Evolutionary conservation across 2,329 filamentous ascomycete genomes (phyloP).

Genomic region (Nigrograna mackinnonii): DNA sequence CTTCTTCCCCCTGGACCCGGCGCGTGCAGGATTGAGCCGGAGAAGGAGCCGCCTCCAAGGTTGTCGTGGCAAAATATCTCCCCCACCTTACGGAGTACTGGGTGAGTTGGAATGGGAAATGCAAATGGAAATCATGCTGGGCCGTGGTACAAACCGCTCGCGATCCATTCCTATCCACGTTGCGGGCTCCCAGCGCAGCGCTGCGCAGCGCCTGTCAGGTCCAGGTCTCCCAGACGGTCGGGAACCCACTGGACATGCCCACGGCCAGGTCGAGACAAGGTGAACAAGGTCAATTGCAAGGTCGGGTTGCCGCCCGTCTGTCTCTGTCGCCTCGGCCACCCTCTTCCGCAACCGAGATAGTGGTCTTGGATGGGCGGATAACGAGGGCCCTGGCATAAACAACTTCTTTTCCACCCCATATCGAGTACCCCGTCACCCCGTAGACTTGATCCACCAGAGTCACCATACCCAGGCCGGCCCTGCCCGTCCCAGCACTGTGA

Average conservation of each 20-base stretch:
- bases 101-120: too few relatives aligned
- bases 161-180: slow-evolving; percentile 15
- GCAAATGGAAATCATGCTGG: neutral
- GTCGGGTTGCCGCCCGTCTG: slow-evolving; percentile 6
- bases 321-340: slow-evolving; percentile 8
- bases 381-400: too few relatives aligned
- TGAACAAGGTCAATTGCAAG: too few relatives aligned
- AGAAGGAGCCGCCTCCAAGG: too few relatives aligned
- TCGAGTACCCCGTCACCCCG: neutral
- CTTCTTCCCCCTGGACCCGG: too few relatives aligned
- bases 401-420: too few relatives aligned
- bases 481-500: neutral
- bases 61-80: too few relatives aligned
- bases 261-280: too few relatives aligned
- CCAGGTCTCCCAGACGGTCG: slow-evolving; percentile 18
- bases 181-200: slow-evolving; percentile 7
- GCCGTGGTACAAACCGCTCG: slow-evolving; percentile 6
- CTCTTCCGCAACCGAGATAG: slow-evolving; percentile 18
- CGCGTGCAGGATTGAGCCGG: too few relatives aligned
- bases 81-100: too few relatives aligned
- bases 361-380: slow-evolving; percentile 9
- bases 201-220: slow-evolving; percentile 9
- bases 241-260: slow-evolving; percentile 13
- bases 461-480: slow-evolving; percentile 1
- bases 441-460: neutral